phyloP scores from a whole-genome alignment of 352 stramenopile species.

The Globisporangium solare region DNA sequence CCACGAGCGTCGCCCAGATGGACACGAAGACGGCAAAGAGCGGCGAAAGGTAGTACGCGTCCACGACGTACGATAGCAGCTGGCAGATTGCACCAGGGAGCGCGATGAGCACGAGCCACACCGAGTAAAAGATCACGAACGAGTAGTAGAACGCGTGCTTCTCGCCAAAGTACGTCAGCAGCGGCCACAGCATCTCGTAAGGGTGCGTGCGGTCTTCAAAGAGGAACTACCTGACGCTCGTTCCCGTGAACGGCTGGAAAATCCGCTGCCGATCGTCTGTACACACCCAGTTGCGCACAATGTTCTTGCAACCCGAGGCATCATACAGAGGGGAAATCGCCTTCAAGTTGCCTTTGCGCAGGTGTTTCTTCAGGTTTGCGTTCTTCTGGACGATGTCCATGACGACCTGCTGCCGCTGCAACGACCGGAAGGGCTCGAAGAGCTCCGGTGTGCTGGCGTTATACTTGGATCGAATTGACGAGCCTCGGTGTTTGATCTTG shows the following conservation, averaged over 20 bases:
- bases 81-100: slow-evolving; percentile 44
- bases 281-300: slow-evolving; percentile 56
- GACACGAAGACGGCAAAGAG: slow-evolving; percentile 73
- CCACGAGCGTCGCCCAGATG: slow-evolving; percentile 82
- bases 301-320: slow-evolving; percentile 47
- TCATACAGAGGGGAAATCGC: slow-evolving; percentile 73
- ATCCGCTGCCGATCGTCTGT: slow-evolving; percentile 27
- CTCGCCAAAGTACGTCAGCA: slow-evolving; percentile 80
- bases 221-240: slow-evolving; percentile 53
- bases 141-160: slow-evolving; percentile 81
- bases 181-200: slow-evolving; percentile 78
- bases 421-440: slow-evolving; percentile 69
- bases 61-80: slow-evolving; percentile 31
- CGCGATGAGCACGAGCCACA: slow-evolving; percentile 62
- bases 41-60: slow-evolving; percentile 30
- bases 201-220: slow-evolving; percentile 51
- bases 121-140: slow-evolving; percentile 70
- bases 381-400: slow-evolving; percentile 72
- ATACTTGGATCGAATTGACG: slow-evolving; percentile 51
- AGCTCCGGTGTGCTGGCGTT: slow-evolving; percentile 26
- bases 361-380: slow-evolving; percentile 56
- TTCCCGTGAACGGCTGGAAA: slow-evolving; percentile 53
- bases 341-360: slow-evolving; percentile 43
- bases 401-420: slow-evolving; percentile 75
- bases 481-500: slow-evolving; percentile 71